Evolutionary conservation across 2,329 filamentous ascomycete genomes (phyloP), one percentile per base, ranked within the genome.

Genomic region (Fusarium sp.): DNA sequence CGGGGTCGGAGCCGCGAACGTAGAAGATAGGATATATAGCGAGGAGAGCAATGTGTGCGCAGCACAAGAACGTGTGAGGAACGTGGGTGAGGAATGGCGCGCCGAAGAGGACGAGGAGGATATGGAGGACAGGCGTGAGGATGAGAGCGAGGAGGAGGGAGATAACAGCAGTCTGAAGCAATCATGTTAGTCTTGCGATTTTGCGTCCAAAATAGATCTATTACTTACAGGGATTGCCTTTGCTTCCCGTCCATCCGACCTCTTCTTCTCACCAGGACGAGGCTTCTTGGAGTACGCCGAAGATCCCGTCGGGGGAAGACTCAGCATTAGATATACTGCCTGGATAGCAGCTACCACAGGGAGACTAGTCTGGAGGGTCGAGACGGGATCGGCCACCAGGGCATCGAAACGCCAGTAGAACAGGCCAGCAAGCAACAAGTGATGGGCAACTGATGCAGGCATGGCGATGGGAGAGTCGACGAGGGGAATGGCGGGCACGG

Each of bases 31-130:
- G 93, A 60, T 94, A 90, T 1, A 92, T 84, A 19, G 89, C 87
- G 14, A 99, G 87, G 1, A 97, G 80, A 13, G 94, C 88, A 62
- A 98, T 87, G 77, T 98, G 94, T 3, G 91, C 86, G 4, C 93
- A 91, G 77, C 90, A 91, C 35, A 97, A 88, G 32, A 92, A 77
- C 2, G 96, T 99, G 70, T 96, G 91, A 6, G 84, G 76, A 50
- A 91, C 82, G 77, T 97, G 92, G 1, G 92, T 93, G 32, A 95
- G 92, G 53, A 97, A 83, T 0, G 96, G 96, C 9, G 95, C 96
- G 75, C 96, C 96, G 79, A 97, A 96, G 70, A 98, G 91, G 74
- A 98, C 84, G 73, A 96, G 86, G 37, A 89, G 80, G 43, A 88
- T 76, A 76, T 90, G 84, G 22, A 90, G 72, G 28, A 78, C 77